Base-by-base conservation (phyloP, 2,329 filamentous ascomycete genomes). In the Neopestalotiopsis clavispora region DNA sequence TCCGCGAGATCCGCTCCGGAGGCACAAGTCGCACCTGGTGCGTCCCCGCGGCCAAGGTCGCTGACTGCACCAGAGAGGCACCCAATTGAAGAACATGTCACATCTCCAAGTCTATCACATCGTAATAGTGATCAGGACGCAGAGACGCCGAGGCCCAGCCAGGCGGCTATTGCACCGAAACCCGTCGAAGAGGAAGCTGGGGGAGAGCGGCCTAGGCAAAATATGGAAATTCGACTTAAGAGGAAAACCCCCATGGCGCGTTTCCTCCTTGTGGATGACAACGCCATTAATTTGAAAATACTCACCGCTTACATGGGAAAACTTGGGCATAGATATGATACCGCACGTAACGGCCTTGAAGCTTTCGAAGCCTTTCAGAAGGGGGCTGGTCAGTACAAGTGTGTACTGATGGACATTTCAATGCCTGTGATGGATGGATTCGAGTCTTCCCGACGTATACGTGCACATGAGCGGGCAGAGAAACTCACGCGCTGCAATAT, bases 361-460 rank as follows among this genome's bases (percentile, higher is more conserved):
- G 81, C 81, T 2, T 72, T 83, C 7, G 74, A 80, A 28, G 68
- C 70, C 9, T 82, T 80, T 69, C 74, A 78, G 66, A 68, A 66
- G 38, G 59, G 52, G 6, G 67, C 66, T 13, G 56, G 52, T 2
- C 23, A 28, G n/a, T 72, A 67, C 56, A 23, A 57, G 10, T 69
- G 64, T 32, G 63, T 72, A 17, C 42, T 73, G 4, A 73, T 71
- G 68, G 71, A 69, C 68, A 79, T 84, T 7, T 83, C 78, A 72
- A 85, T 86, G 84, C 84, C 84, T 0, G 75, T 84, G 17, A 79
- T 85, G 28, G 80, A 85, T 69, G 81, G 81, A 0, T 78, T 83
- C 23, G 79, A 77, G 10, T 78, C 79, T 0, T 84, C 82, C 14
- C 75, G 77, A 6, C 76, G 76, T 66, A 84, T 85, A 28, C 79